Conservation (phyloP, 2,329 filamentous ascomycete species). For the Zasmidium angulare region DNA sequence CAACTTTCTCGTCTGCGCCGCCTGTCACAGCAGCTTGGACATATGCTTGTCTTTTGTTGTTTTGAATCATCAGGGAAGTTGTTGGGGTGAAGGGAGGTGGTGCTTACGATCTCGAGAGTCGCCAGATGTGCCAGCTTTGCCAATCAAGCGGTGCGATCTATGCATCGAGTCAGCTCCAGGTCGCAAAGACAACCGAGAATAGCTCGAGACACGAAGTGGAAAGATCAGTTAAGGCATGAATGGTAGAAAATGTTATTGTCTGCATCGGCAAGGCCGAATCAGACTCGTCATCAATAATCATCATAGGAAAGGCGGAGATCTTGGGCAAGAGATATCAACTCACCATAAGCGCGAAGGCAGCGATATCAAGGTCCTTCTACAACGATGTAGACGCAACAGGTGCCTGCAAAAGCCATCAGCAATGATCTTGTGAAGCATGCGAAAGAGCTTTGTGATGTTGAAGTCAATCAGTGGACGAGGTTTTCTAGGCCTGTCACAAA, state of each 20-base stretch:
- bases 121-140: background rate
- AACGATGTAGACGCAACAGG: too few species aligned
- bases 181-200: background rate
- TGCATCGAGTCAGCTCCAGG: background rate
- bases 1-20: slow-evolving; percentile 36
- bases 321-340: background rate
- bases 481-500: slow-evolving; percentile 47
- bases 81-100: background rate
- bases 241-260: slow-evolving; percentile 39
- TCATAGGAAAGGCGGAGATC: slow-evolving; percentile 26
- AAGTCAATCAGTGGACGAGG: slow-evolving; percentile 42
- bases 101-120: background rate
- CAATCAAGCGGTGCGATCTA: background rate
- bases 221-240: slow-evolving; percentile 35
- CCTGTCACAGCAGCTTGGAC: slow-evolving; percentile 40
- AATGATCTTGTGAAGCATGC: background rate
- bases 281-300: slow-evolving; percentile 43
- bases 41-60: slow-evolving; percentile 42
- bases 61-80: slow-evolving; percentile 34
- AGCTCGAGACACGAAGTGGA: background rate
- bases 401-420: background rate
- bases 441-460: slow-evolving; percentile 5
- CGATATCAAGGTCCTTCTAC: too few species aligned
- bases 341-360: too few species aligned
- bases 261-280: slow-evolving; percentile 39